Conservation (phyloP, 2,329 filamentous ascomycete species). For the Didymella pomorum region DNA sequence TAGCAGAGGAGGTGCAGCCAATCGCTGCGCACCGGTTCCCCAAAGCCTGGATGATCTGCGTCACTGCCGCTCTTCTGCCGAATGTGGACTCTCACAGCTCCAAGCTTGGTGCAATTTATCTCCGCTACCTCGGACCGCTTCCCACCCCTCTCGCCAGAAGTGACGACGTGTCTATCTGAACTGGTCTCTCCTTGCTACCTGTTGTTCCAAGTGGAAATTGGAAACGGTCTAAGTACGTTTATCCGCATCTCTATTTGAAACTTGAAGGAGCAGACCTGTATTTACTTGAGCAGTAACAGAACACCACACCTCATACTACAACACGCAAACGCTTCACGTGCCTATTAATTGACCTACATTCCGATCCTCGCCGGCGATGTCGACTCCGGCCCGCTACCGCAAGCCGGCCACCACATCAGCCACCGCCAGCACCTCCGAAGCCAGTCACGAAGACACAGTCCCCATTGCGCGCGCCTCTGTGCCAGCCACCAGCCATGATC, state of each 20-base stretch:
- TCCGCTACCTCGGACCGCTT: constrained; percentile 23
- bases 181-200: background rate
- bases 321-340: background rate
- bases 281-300: background rate
- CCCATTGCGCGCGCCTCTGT: background rate
- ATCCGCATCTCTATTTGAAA: background rate
- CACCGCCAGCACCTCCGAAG: constrained; percentile 2
- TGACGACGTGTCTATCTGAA: constrained; percentile 14
- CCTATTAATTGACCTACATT: background rate
- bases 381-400: constrained; percentile 35
- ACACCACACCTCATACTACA: background rate
- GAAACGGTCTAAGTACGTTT: background rate
- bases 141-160: constrained; percentile 9
- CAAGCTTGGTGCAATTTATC: constrained; percentile 21
- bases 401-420: constrained; percentile 25
- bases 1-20: constrained; percentile 7
- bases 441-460: background rate
- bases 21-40: constrained; percentile 2
- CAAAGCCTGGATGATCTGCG: constrained; percentile 14
- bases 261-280: background rate
- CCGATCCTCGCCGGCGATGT: constrained; percentile 19
- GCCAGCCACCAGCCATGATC: constrained; percentile 8
- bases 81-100: constrained; percentile 18
- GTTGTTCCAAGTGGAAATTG: background rate
- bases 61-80: constrained; percentile 17